Conservation (phyloP, 805 yeast genomes). For the Candida peoriensis region DNA sequence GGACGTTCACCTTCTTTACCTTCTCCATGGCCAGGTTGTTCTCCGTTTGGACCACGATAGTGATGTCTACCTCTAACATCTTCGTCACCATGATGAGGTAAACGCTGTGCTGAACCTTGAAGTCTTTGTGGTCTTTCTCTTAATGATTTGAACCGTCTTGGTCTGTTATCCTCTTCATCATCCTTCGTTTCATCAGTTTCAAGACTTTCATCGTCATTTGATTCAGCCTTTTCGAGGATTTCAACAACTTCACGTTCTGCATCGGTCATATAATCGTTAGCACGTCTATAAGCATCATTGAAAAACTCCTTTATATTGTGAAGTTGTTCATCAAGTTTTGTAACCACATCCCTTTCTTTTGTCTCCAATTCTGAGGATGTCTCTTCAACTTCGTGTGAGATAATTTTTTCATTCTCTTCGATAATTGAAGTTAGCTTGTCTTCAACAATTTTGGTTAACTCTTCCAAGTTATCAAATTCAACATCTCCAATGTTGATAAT, state of each 20-base stretch:
- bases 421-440: no score
- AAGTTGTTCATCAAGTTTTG: no score
- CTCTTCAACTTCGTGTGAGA: no score
- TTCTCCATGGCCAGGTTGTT: neutral
- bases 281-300: no score
- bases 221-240: no score
- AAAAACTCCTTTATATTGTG: no score
- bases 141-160: neutral
- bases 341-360: no score
- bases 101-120: neutral
- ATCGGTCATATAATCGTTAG: no score
- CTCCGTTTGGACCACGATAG: neutral
- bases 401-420: no score
- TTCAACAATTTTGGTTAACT: slow-evolving; percentile 1
- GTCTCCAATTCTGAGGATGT: no score
- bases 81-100: neutral
- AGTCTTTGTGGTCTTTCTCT: neutral
- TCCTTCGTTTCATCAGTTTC: neutral
- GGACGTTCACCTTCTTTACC: no score
- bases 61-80: neutral
- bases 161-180: neutral
- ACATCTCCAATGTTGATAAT: slow-evolving; percentile 12
- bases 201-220: neutral
- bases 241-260: no score
- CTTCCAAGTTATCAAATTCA: slow-evolving; percentile 15